Conservation (phyloP, 164 flowering plant genomes). For the Cinnamomum micranthum region DNA sequence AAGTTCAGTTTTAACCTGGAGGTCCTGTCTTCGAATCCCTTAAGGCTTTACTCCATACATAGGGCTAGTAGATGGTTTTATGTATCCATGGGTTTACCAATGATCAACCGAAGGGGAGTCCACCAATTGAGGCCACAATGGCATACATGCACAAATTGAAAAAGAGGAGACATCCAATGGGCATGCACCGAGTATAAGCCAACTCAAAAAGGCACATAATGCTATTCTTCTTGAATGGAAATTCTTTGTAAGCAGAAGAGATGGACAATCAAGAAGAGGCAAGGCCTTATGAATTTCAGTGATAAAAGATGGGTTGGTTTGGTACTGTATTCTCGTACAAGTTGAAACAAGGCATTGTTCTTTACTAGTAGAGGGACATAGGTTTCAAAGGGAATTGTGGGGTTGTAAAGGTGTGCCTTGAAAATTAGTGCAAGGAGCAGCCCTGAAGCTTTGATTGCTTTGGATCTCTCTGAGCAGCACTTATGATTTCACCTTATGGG, state of each 20-base stretch:
- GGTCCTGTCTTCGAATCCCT: too few species aligned
- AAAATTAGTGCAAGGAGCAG: conserved; percentile 1
- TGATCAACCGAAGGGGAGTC: too few species aligned
- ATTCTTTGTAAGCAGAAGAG: not conserved
- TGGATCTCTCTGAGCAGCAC: too few species aligned
- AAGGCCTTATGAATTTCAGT: not conserved
- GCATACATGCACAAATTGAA: conserved; percentile 89
- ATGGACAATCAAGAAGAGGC: not conserved
- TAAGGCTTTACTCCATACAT: too few species aligned
- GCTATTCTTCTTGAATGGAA: not conserved
- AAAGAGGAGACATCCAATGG: conserved; percentile 44
- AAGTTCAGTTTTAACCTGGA: too few species aligned
- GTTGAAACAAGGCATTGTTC: conserved; percentile 12
- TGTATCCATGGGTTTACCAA: too few species aligned
- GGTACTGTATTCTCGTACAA: conserved; percentile 1
- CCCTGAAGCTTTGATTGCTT: not conserved
- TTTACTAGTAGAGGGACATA: conserved; percentile 13
- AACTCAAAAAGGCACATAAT: conserved; percentile 15
- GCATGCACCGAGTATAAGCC: conserved; percentile 45
- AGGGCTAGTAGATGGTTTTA: too few species aligned
- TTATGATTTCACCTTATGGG: too few species aligned
- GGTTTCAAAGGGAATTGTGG: not conserved
- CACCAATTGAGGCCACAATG: conserved; percentile 64
- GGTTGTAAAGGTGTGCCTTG: conserved; percentile 23
- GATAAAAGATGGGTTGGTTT: not conserved